Conservation (phyloP, 257 asterid genomes). For the Euphrasia confusa region DNA sequence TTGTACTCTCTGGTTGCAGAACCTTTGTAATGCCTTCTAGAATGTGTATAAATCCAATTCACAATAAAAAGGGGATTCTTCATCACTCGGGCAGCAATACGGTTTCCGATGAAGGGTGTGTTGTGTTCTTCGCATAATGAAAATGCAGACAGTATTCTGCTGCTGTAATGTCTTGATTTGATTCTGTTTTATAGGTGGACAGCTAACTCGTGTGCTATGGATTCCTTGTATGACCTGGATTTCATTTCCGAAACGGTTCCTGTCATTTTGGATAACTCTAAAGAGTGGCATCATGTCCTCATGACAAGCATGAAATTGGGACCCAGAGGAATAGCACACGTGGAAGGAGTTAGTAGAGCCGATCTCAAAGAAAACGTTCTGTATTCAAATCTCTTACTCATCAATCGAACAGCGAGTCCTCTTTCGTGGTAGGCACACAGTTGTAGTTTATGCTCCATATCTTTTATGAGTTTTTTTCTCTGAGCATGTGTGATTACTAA, state of each 20-base stretch:
- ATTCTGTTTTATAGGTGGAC: slow-evolving; percentile 58
- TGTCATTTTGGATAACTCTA: slow-evolving; percentile 81
- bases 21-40: slow-evolving; percentile 95
- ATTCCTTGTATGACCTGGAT: slow-evolving; percentile 78
- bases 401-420: slow-evolving; percentile 92
- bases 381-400: slow-evolving; percentile 69
- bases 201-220: slow-evolving; percentile 66
- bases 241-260: slow-evolving; percentile 71
- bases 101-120: slow-evolving; percentile 66
- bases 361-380: slow-evolving; percentile 53
- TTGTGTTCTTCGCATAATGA: slow-evolving; percentile 17
- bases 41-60: slow-evolving; percentile 90
- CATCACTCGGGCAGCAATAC: slow-evolving; percentile 39
- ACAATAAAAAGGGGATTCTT: slow-evolving; percentile 84
- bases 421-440: slow-evolving; percentile 63
- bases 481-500: slow-evolving; percentile 4
- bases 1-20: slow-evolving; percentile 47
- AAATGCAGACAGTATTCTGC: not conserved
- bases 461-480: slow-evolving; percentile 10
- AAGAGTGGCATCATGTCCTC: slow-evolving; percentile 78
- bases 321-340: slow-evolving; percentile 78
- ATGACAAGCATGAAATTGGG: slow-evolving; percentile 90
- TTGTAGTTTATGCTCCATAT: slow-evolving; percentile 14
- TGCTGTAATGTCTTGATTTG: slow-evolving; percentile 1
- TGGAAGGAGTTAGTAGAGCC: slow-evolving; percentile 64